Evolutionary conservation across 768 basidiomycete genomes (phyloP), one percentile per base, ranked within the genome.

Genomic region (Leccinum uliginosum): DNA sequence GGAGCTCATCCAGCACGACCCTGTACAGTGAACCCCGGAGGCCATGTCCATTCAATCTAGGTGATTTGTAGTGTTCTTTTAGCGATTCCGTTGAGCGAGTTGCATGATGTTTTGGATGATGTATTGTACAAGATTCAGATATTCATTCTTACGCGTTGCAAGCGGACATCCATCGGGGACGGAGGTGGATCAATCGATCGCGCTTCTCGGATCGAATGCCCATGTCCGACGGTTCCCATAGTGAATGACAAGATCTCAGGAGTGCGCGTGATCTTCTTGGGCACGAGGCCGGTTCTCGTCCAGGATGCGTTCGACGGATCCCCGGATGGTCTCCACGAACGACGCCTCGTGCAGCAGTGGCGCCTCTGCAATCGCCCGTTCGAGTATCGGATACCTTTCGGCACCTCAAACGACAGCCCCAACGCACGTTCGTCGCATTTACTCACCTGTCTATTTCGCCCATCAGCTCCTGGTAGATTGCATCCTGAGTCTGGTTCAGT

Each of bases 381-480:
- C 85, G 27, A 87, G 77, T 26, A 86, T 73, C 17, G 86, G 85
- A 68, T 83, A 87, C 57, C 87, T 87, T 53, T n/a, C 9, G 35
- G 14, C 46, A 48, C 10, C 21, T 38, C 19, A 53, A 9, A 23
- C 19, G 21, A 23, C 6, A 5, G 29, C 44, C 12, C 19, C 5
- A 19, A 34, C 10, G 19, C 30, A 12, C 6, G 19, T 4, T 6
- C n/a, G 9, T 11, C 0, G 1, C 2, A 38, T 17, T 38, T n/a
- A 51, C 65, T n/a, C 21, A 83, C 87, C 87, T 79, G 69, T 88
- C 85, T 27, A 90, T 74, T 65, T 91, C 86, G 48, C 87, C 85
- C 75, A 85, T 78, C 14, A 91, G 71, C 60, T 89, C 87, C 55
- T 78, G 73, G 59, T 82, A 75, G n/a, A 82, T 72, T 10, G 70